phyloP scores from a whole-genome alignment of 208 protist genomes.

The Trypanosoma scelopori region DNA sequence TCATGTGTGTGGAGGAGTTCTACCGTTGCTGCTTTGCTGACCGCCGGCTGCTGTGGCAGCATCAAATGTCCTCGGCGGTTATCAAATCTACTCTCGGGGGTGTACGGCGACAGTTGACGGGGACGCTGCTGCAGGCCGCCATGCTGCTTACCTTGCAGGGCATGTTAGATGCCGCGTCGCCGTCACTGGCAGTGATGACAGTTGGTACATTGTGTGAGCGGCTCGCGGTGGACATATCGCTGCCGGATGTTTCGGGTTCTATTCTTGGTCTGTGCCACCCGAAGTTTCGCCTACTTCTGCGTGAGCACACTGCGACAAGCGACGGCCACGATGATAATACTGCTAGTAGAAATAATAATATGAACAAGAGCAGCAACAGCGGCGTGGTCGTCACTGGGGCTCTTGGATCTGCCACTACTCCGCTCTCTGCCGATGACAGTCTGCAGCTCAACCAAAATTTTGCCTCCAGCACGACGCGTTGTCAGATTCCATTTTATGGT shows the following conservation, averaged over 20 bases:
- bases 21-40: slow-evolving; percentile 78
- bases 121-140: slow-evolving; percentile 91
- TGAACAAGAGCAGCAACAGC: background rate
- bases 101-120: slow-evolving; percentile 67
- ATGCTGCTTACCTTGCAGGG: slow-evolving; percentile 91
- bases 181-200: slow-evolving; percentile 32
- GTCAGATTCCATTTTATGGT: slow-evolving; percentile 45
- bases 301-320: slow-evolving; percentile 8
- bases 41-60: slow-evolving; percentile 89
- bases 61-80: slow-evolving; percentile 72
- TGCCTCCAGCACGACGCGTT: slow-evolving; percentile 28
- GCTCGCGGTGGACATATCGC: slow-evolving; percentile 55
- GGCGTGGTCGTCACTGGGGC: too few species aligned
- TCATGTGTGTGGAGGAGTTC: slow-evolving; percentile 73
- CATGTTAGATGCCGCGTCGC: slow-evolving; percentile 15
- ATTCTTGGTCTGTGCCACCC: slow-evolving; percentile 57
- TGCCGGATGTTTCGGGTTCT: slow-evolving; percentile 39
- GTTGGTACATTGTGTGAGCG: slow-evolving; percentile 64
- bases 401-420: background rate
- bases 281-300: slow-evolving; percentile 46
- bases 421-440: slow-evolving; percentile 29
- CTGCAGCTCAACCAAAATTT: slow-evolving; percentile 50
- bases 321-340: background rate
- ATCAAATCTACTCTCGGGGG: slow-evolving; percentile 41
- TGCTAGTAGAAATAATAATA: slow-evolving; percentile 1